These are phyloP conservation scores for Chamaenerion angustifolium DNA, from an alignment of 345 rosid genomes.

Conservation along the genomic window DNA sequence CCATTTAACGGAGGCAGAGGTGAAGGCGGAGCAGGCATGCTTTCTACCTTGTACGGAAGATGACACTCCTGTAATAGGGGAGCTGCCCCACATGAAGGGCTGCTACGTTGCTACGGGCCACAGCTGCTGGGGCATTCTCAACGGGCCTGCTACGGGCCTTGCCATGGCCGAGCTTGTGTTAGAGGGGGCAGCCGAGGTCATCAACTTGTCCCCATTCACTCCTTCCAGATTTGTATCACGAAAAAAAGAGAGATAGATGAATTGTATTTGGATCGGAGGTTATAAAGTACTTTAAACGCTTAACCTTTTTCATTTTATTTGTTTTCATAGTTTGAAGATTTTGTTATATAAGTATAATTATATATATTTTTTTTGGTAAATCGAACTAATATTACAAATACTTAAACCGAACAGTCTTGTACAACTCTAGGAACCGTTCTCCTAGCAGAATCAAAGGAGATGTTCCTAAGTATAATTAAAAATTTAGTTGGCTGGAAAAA, in stretches of 20 bases:
- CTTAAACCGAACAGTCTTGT: no score
- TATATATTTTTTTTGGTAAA: no score
- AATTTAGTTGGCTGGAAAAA: no score
- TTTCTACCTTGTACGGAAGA: slow-evolving; percentile 79
- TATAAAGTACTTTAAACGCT: no score
- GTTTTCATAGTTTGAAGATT: no score
- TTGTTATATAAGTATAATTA: no score
- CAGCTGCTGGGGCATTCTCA: slow-evolving; percentile 84
- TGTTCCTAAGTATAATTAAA: no score
- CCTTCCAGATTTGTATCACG: slow-evolving; percentile 43
- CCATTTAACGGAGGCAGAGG: slow-evolving; percentile 44
- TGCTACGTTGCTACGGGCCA: slow-evolving; percentile 83
- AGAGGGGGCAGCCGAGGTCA: slow-evolving; percentile 41
- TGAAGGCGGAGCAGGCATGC: slow-evolving; percentile 86
- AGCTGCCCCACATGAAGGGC: slow-evolving; percentile 50
- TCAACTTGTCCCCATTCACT: slow-evolving; percentile 58
- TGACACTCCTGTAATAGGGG: slow-evolving; percentile 58
- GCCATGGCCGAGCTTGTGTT: slow-evolving; percentile 73
- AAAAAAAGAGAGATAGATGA: background rate
- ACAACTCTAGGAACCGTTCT: no score
- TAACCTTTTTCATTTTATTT: no score
- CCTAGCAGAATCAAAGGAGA: no score
- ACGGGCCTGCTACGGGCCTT: slow-evolving; percentile 84
- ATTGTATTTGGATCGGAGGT: background rate
- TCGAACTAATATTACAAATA: no score